A percentile compares a stretch with the other conserved stretches of the same genome.
Conservation (phyloP, 768 basidiomycete species). For the Trametes cinnabarina region DNA sequence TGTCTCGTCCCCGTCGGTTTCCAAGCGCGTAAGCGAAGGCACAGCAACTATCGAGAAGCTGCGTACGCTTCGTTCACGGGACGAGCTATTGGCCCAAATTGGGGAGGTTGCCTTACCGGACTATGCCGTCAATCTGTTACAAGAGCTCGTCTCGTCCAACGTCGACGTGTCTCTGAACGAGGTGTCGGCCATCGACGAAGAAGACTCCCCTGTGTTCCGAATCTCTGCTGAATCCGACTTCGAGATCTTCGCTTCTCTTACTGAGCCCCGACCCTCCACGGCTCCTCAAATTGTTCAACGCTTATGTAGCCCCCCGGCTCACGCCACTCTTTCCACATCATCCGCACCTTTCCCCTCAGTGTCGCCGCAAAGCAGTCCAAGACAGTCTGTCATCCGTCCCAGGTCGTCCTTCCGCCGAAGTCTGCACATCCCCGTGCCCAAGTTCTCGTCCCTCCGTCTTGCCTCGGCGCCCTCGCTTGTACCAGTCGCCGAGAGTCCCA, state of each 20-base stretch:
- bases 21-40: background rate
- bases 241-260: background rate
- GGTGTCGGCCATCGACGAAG: background rate
- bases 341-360: background rate
- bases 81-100: conserved; percentile 39
- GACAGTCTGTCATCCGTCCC: background rate
- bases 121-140: conserved; percentile 45
- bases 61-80: conserved; percentile 31
- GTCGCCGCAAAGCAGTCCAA: background rate
- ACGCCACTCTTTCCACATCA: background rate
- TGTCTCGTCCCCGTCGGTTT: too few species aligned
- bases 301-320: background rate
- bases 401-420: background rate
- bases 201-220: background rate
- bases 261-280: background rate
- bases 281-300: background rate
- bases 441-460: conserved; percentile 5
- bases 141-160: conserved; percentile 29
- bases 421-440: conserved; percentile 7
- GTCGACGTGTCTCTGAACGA: conserved; percentile 11
- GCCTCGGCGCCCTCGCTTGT: conserved; percentile 9
- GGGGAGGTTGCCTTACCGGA: conserved; percentile 37
- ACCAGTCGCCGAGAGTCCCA: conserved; percentile 5
- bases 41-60: conserved; percentile 2
- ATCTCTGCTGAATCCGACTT: background rate